Evolutionary conservation across 2,329 filamentous ascomycete genomes (phyloP).

Genomic region (Trichoderma afroharzianum): DNA sequence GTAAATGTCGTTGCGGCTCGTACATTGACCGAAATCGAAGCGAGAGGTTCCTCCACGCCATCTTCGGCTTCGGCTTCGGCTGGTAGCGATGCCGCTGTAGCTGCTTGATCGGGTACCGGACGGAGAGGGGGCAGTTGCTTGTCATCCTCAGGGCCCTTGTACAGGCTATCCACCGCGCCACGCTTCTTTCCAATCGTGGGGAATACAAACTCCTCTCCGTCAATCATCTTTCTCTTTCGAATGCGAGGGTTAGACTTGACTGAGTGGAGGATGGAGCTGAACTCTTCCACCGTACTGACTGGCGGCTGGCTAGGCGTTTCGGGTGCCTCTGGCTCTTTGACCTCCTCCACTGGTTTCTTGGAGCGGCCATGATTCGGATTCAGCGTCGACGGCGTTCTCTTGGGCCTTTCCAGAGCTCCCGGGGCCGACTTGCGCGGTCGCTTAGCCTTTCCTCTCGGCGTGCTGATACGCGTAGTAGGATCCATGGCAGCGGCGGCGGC

Average conservation of each 20-base stretch:
- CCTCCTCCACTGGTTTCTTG: slow-evolving; percentile 19
- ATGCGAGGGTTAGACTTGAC: slow-evolving; percentile 48
- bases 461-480: background rate
- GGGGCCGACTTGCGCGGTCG: slow-evolving; percentile 41
- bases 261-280: slow-evolving; percentile 47
- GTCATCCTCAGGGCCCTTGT: slow-evolving; percentile 19
- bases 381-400: slow-evolving; percentile 32
- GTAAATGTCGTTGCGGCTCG: slow-evolving; percentile 22
- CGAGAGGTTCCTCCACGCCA: slow-evolving; percentile 27
- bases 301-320: slow-evolving; percentile 14
- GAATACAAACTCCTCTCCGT: slow-evolving; percentile 34
- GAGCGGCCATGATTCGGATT: slow-evolving; percentile 37
- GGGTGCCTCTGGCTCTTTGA: background rate
- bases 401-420: slow-evolving; percentile 30
- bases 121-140: slow-evolving; percentile 30
- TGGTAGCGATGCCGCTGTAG: slow-evolving; percentile 22
- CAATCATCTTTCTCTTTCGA: slow-evolving; percentile 46
- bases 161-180: background rate
- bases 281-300: slow-evolving; percentile 9
- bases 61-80: slow-evolving; percentile 31
- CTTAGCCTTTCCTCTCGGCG: slow-evolving; percentile 27
- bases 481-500: background rate
- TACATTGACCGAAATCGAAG: slow-evolving; percentile 32
- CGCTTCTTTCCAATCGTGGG: slow-evolving; percentile 20
- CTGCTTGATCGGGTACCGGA: slow-evolving; percentile 22